Evolutionary conservation across 139 green algal species (phyloP).

Genomic region (Picochlorum sp.): DNA sequence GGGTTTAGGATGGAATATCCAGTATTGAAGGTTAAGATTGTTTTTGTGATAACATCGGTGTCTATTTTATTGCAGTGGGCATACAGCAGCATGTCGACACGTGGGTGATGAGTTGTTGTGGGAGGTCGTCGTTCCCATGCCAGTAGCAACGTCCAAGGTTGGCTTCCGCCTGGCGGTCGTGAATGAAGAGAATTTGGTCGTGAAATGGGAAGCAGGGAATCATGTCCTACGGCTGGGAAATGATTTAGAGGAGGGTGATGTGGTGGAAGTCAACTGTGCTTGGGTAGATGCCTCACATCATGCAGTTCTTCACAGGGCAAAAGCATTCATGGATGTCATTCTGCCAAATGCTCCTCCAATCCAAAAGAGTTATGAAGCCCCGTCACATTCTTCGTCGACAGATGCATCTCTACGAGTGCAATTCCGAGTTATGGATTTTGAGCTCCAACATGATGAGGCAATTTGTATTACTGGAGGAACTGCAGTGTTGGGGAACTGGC

Average conservation of each 20-base stretch:
- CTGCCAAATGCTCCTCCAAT: slow-evolving; percentile 1
- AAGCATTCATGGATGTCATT: slow-evolving; percentile 54
- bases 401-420: slow-evolving; percentile 31
- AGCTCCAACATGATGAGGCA: slow-evolving; percentile 23
- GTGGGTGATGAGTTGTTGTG: slow-evolving; percentile 49
- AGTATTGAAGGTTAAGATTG: neutral
- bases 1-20: no score
- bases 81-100: slow-evolving; percentile 39
- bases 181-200: slow-evolving; percentile 8
- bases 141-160: slow-evolving; percentile 27
- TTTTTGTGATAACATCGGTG: neutral
- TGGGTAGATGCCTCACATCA: slow-evolving; percentile 37
- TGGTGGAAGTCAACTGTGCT: slow-evolving; percentile 13
- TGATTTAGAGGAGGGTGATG: slow-evolving; percentile 25
- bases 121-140: slow-evolving; percentile 42
- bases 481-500: slow-evolving; percentile 62
- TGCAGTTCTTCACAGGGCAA: slow-evolving; percentile 33
- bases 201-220: slow-evolving; percentile 27
- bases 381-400: slow-evolving; percentile 3
- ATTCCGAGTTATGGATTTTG: slow-evolving; percentile 35
- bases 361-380: neutral
- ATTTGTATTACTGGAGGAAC: slow-evolving; percentile 54
- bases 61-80: slow-evolving; percentile 1
- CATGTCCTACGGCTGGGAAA: slow-evolving; percentile 31
- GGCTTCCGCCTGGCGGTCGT: slow-evolving; percentile 50